Conservation (phyloP, 345 rosid species). For the Eucalyptus cloeziana region DNA sequence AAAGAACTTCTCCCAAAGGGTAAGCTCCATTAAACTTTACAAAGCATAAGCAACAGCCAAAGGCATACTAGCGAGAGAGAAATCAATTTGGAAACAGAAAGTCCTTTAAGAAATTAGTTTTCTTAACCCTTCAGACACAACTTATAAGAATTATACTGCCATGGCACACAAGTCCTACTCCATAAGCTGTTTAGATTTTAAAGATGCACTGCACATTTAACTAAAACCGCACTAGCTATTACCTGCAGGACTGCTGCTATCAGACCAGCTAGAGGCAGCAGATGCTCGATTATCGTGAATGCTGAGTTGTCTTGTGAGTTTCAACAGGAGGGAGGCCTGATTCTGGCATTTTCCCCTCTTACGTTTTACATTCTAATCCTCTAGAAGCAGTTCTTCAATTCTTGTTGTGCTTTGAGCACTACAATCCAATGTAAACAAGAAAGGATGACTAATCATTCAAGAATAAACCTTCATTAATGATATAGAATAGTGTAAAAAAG, state of each 20-base stretch:
- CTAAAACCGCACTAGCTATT: not conserved
- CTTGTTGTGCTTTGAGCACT: constrained; percentile 47
- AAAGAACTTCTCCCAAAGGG: not conserved
- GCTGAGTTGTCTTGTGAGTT: constrained; percentile 74
- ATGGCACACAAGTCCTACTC: not conserved
- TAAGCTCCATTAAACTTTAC: not conserved
- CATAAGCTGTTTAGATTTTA: not conserved
- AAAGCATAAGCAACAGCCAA: not conserved
- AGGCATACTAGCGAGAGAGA: not conserved
- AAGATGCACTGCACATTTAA: not conserved
- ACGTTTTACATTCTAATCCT: constrained; percentile 74
- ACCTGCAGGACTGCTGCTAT: constrained; percentile 42
- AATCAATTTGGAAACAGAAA: not conserved
- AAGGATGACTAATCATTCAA: not conserved
- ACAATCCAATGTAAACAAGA: not conserved
- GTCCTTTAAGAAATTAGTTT: not conserved
- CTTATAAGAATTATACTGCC: not conserved
- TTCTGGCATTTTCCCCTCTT: constrained; percentile 66
- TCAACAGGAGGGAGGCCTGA: constrained; percentile 71
- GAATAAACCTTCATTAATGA: not conserved
- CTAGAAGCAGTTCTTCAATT: constrained; percentile 85
- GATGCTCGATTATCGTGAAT: constrained; percentile 80
- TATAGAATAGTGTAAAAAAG: not conserved
- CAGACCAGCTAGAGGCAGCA: constrained; percentile 73
- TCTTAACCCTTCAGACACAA: not conserved